Conservation (phyloP, 2,329 filamentous ascomycete genomes). For the Claviceps sorghi region DNA sequence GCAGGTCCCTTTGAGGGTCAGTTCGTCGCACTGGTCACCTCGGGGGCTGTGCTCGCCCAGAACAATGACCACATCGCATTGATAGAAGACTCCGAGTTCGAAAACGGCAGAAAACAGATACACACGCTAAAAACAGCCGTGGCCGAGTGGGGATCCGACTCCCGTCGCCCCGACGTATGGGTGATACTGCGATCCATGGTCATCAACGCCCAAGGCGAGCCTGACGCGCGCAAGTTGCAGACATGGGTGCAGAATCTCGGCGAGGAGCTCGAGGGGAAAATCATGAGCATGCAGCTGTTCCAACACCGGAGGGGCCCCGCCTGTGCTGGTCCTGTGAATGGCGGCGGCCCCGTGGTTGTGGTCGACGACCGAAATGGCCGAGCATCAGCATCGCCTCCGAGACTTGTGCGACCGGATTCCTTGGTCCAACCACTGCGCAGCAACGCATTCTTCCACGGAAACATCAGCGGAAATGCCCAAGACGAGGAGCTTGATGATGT, state of each 20-base stretch:
- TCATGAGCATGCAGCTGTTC: constrained; percentile 29
- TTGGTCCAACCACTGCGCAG: constrained; percentile 1
- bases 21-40: constrained; percentile 31
- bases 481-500: neutral
- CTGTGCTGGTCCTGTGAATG: neutral
- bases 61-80: constrained; percentile 17
- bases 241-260: constrained; percentile 41
- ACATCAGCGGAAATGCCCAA: neutral
- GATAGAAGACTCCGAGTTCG: constrained; percentile 19
- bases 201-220: constrained; percentile 21
- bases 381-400: neutral
- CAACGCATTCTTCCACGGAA: neutral
- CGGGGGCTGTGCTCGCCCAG: constrained; percentile 12
- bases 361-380: constrained; percentile 14
- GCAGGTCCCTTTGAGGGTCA: constrained; percentile 36
- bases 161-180: constrained; percentile 31
- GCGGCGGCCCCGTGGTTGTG: neutral
- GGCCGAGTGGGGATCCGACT: constrained; percentile 18
- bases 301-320: constrained; percentile 18
- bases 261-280: constrained; percentile 29
- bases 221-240: constrained; percentile 30
- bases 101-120: constrained; percentile 27
- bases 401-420: constrained; percentile 4
- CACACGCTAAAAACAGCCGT: constrained; percentile 26
- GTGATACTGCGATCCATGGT: constrained; percentile 33